Evolutionary conservation across 495 filamentous ascomycete genomes (phyloP).

Genomic region (Penicillium paradoxum): DNA sequence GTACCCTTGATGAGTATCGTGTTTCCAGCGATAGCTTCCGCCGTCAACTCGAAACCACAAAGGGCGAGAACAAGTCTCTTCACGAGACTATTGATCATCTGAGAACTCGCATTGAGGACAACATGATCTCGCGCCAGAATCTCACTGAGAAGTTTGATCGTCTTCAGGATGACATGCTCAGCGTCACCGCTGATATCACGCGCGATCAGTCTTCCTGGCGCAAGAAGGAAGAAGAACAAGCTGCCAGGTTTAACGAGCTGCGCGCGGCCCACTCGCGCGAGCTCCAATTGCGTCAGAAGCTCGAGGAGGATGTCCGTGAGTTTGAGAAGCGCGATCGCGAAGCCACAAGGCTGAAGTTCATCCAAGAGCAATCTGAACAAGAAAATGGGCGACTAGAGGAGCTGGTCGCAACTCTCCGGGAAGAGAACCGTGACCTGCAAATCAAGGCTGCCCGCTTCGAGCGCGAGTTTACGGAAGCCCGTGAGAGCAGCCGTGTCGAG

Average conservation of each 20-base stretch:
- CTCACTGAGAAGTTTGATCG: constrained; percentile 75
- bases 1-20: constrained; percentile 58
- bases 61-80: constrained; percentile 54
- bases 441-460: constrained; percentile 61
- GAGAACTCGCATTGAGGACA: constrained; percentile 76
- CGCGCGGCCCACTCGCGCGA: constrained; percentile 74
- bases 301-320: constrained; percentile 72
- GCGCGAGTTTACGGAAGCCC: constrained; percentile 76
- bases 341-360: constrained; percentile 51
- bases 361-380: constrained; percentile 51
- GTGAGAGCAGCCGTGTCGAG: constrained; percentile 69
- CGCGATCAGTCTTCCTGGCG: constrained; percentile 72
- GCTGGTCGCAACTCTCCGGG: constrained; percentile 56
- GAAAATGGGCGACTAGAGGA: constrained; percentile 58
- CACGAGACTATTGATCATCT: constrained; percentile 63
- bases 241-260: constrained; percentile 72
- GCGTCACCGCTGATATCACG: constrained; percentile 67
- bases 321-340: constrained; percentile 73
- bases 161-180: constrained; percentile 79
- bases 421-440: constrained; percentile 63
- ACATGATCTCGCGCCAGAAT: constrained; percentile 67
- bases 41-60: constrained; percentile 48
- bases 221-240: constrained; percentile 67
- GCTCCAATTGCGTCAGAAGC: constrained; percentile 66
- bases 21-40: constrained; percentile 52